Conservation (phyloP, 75 land plant genomes). For the Pseudotsuga menziesii region DNA sequence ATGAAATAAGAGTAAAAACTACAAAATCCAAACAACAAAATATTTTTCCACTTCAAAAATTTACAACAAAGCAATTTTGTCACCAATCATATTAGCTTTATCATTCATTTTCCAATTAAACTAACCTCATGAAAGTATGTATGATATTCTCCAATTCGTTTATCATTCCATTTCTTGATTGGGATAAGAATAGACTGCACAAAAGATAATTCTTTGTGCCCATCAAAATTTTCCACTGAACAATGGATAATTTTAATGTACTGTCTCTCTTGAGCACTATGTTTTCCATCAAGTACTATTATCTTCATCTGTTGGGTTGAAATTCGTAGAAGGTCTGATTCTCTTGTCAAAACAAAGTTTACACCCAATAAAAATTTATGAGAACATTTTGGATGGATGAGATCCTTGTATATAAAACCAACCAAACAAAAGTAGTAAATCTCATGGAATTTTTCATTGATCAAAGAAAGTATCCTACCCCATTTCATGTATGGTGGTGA, state of each 20-base stretch:
- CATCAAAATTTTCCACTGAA: conserved; percentile 43
- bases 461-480: conserved; percentile 1
- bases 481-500: too few relatives aligned
- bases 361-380: neutral
- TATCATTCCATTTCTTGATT: conserved; percentile 85
- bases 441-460: neutral
- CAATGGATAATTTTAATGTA: conserved; percentile 72
- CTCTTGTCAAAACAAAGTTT: conserved; percentile 89
- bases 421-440: neutral
- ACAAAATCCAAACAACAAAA: neutral
- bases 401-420: neutral
- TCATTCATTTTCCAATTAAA: neutral
- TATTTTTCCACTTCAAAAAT: neutral
- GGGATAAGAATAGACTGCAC: conserved; percentile 77
- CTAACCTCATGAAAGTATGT: conserved; percentile 71
- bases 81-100: neutral
- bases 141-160: conserved; percentile 82
- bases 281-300: conserved; percentile 84
- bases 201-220: conserved; percentile 50
- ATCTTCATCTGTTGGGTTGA: conserved; percentile 77
- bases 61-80: neutral
- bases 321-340: conserved; percentile 58
- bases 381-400: neutral
- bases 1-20: neutral
- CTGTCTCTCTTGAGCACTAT: conserved; percentile 83